Conservation (phyloP, 495 filamentous ascomycete genomes). For the Pseudevernia furfuracea region DNA sequence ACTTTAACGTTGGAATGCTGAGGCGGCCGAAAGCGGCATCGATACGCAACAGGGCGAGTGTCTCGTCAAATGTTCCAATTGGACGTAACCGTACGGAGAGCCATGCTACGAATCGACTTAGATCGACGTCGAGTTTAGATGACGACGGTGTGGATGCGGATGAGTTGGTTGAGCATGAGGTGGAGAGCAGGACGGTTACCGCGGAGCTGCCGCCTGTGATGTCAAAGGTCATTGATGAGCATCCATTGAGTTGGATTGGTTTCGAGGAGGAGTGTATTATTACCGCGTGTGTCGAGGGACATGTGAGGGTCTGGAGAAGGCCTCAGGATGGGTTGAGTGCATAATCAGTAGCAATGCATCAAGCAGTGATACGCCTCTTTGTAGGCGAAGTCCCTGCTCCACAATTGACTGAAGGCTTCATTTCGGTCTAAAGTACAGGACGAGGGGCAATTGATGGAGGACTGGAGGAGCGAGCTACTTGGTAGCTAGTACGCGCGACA, state of each 20-base stretch:
- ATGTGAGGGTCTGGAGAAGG: constrained; percentile 81
- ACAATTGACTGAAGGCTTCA: not conserved
- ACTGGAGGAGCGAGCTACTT: no score
- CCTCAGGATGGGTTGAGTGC: constrained; percentile 52
- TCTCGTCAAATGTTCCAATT: constrained; percentile 46
- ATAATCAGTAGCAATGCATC: not conserved
- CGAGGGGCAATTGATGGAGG: no score
- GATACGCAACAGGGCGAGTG: constrained; percentile 42
- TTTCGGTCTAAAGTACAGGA: not conserved
- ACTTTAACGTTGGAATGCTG: constrained; percentile 95
- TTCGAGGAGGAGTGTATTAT: constrained; percentile 89
- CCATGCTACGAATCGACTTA: constrained; percentile 38
- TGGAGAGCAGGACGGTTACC: constrained; percentile 70
- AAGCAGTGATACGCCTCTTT: not conserved
- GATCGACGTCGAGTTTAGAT: constrained; percentile 60
- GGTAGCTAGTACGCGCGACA: no score
- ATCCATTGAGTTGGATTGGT: constrained; percentile 80
- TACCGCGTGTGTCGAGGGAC: constrained; percentile 74
- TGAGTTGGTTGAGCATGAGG: constrained; percentile 58
- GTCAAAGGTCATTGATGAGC: constrained; percentile 76
- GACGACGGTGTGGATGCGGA: constrained; percentile 45
- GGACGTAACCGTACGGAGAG: constrained; percentile 42
- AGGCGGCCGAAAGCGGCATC: constrained; percentile 64
- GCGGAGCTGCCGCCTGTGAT: constrained; percentile 91
- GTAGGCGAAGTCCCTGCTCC: not conserved